These are phyloP conservation scores for Strobilomyces dryophilus DNA, from an alignment of 768 basidiomycete genomes.

Conservation along the genomic window DNA sequence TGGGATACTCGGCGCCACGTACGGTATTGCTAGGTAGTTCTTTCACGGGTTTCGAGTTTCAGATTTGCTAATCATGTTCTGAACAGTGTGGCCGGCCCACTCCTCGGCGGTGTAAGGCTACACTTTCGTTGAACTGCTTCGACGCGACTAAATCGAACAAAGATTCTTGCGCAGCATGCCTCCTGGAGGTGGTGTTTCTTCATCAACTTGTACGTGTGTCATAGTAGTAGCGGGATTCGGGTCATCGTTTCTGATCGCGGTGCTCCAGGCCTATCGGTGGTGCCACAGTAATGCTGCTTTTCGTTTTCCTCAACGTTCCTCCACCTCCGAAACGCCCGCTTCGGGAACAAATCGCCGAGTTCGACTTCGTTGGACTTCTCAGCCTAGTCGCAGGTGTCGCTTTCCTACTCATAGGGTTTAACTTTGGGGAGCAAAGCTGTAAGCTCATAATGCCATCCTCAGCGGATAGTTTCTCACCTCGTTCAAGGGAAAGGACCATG, in stretches of 20 bases:
- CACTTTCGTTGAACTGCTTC: not conserved
- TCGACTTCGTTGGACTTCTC: conserved; percentile 57
- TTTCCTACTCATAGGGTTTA: conserved; percentile 68
- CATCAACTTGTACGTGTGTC: conserved; percentile 58
- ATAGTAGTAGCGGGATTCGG: conserved; percentile 32
- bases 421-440: conserved; percentile 64
- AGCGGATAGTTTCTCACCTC: conserved; percentile 24
- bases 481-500: conserved; percentile 48
- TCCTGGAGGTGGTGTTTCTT: conserved; percentile 85
- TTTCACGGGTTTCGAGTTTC: not conserved
- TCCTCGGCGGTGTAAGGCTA: conserved; percentile 70
- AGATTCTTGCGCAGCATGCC: conserved; percentile 70
- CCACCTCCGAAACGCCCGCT: conserved; percentile 59
- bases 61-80: not conserved
- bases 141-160: not conserved
- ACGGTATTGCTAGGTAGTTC: conserved; percentile 57
- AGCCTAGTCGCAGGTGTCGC: conserved; percentile 61
- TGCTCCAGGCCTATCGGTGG: conserved; percentile 62
- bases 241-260: conserved; percentile 21
- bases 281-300: conserved; percentile 53
- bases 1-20: conserved; percentile 71
- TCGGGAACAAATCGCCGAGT: conserved; percentile 48
- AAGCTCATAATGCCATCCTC: conserved; percentile 35
- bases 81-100: conserved; percentile 62
- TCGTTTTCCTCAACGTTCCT: conserved; percentile 72